These are phyloP conservation scores for Phylloporus sp. DNA, from an alignment of 768 basidiomycete genomes.

Conservation along the genomic window DNA sequence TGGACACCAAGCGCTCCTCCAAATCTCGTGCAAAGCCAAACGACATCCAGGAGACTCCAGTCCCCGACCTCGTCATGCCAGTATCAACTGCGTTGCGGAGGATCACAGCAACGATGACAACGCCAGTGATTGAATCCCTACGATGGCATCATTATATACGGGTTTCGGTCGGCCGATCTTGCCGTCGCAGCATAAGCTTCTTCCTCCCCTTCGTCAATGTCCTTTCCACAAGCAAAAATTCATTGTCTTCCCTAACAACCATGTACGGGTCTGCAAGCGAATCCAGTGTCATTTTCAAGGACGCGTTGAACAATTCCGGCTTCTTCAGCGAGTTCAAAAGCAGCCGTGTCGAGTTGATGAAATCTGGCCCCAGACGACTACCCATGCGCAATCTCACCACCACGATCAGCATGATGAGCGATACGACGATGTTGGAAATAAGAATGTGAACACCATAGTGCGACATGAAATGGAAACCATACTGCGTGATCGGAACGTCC, in stretches of 20 bases:
- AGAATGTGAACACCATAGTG: conserved; percentile 4
- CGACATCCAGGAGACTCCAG: too few relatives aligned
- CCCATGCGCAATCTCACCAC: conserved; percentile 4
- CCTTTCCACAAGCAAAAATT: background rate
- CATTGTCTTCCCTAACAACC: background rate
- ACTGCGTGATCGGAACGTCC: background rate
- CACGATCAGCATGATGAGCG: conserved; percentile 4
- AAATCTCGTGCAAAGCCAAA: too few relatives aligned
- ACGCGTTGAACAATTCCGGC: too few relatives aligned
- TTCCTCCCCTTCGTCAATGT: background rate
- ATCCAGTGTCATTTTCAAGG: too few relatives aligned
- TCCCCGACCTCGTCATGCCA: too few relatives aligned
- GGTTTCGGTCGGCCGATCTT: background rate
- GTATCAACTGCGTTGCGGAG: too few relatives aligned
- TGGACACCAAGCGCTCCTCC: too few relatives aligned
- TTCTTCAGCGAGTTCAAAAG: conserved; percentile 9
- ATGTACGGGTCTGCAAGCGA: too few relatives aligned
- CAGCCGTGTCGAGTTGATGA: conserved; percentile 6
- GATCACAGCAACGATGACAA: too few relatives aligned
- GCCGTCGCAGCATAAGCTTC: too few relatives aligned
- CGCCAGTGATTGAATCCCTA: background rate
- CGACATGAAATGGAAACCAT: background rate
- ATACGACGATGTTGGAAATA: conserved; percentile 8
- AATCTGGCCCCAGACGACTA: conserved; percentile 6
- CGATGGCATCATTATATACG: too few relatives aligned